A percentile compares a stretch with the other conserved stretches of the same genome.
These are phyloP conservation scores for Zoysia japonica DNA, from an alignment of 176 grass and related monocot genomes.

Conservation along the genomic window DNA sequence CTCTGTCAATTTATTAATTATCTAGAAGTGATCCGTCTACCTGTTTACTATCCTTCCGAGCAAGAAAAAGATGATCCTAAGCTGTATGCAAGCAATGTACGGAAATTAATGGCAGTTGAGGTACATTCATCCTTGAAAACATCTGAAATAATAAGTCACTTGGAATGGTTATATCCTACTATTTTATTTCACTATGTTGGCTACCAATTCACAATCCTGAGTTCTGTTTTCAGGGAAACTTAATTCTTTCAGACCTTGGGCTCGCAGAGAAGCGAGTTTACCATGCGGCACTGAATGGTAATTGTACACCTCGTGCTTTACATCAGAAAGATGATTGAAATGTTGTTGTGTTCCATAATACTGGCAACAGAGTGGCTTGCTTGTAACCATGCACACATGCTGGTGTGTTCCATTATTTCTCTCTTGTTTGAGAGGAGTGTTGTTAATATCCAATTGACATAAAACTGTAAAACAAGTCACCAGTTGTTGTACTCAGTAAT, in stretches of 20 bases:
- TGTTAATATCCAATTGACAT: conserved; percentile 38
- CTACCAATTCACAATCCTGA: not conserved
- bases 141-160: not conserved
- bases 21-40: conserved; percentile 79
- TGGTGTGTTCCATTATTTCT: conserved; percentile 28
- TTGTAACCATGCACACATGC: conserved; percentile 47
- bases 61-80: conserved; percentile 89
- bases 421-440: conserved; percentile 36
- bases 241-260: conserved; percentile 87
- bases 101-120: conserved; percentile 89
- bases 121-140: conserved; percentile 33
- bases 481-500: conserved; percentile 14
- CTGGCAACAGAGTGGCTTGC: conserved; percentile 43
- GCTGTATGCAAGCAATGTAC: conserved; percentile 76
- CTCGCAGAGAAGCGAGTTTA: conserved; percentile 86
- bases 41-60: conserved; percentile 81
- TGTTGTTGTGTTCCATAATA: conserved; percentile 25
- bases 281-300: conserved; percentile 95
- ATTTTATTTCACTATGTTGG: conserved; percentile 1
- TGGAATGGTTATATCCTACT: not conserved
- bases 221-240: conserved; percentile 60
- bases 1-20: conserved; percentile 91
- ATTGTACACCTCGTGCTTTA: conserved; percentile 79
- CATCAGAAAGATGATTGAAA: conserved; percentile 97
- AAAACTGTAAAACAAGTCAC: conserved; percentile 47